Evolutionary conservation across 208 protist species (phyloP), one percentile per base, ranked within the genome.

Genomic region (Spironucleus salmonicida): DNA sequence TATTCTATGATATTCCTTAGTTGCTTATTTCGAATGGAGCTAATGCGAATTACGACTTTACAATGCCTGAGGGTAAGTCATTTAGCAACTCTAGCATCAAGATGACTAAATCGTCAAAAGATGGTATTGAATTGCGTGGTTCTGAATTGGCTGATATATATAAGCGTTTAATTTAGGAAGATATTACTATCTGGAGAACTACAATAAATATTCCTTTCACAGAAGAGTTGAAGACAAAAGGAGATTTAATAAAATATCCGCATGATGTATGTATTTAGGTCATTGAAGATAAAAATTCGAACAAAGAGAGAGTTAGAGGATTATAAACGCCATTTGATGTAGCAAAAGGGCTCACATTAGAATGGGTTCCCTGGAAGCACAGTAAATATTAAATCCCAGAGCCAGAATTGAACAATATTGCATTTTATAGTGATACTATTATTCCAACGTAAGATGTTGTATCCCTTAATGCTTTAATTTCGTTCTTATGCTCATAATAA

Each of bases 361-460:
- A 7, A 2, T 75, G 68, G 38, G 4, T 75, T 19, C 35, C 39
- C 1, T 42, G n/a, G 35, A 27, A 35, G 30, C 1, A 58, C 4
- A 75, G 11, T 4, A 19, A 19, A 19, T 29, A 75, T 11, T 53
- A 32, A 1, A 58, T 53, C 68, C n/a, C n/a, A 1, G 57, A 39
- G 19, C 4, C n/a, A 42, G 38, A 58, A 15, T 39, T 75, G 4
- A 34, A 23, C 9, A 1, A 29, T 49, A 2, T 4, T 58, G 2
- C 39, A 32, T 26, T 7, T 58, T 34, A 57, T 9, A 45, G 15
- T 58, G 68, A 75, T 34, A 59, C 35, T 39, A 30, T 96, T 62
- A 92, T 97, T 23, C 92, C 93, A 9, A 96, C 92, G 4, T 84
- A 93, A 19, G 92, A 97, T 82, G 94, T 92, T 30, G 88, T 94